Evolutionary conservation across 75 land plant species (phyloP).

Genomic region (Picea glauca): DNA sequence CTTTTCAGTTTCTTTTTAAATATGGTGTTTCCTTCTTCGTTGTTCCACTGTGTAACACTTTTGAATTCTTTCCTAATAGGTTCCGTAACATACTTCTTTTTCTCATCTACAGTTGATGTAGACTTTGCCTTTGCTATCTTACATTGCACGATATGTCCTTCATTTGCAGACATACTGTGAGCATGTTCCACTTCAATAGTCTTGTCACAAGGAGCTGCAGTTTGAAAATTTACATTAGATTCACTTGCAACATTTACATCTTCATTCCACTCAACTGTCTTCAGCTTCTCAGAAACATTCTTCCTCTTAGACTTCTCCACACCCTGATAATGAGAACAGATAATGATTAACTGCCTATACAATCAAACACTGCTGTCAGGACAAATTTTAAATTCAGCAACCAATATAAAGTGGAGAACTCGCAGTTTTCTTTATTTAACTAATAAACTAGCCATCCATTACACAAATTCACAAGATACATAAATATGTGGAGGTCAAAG

Average conservation of each 20-base stretch:
- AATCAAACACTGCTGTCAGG: neutral
- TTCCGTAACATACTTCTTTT: neutral
- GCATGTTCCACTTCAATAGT: neutral
- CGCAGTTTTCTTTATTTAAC: neutral
- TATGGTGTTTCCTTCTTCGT: neutral
- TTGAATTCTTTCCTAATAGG: neutral
- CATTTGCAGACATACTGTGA: neutral
- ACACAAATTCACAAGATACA: neutral
- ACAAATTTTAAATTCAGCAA: neutral
- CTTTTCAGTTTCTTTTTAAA: neutral
- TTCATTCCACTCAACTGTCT: neutral
- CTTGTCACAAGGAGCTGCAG: neutral
- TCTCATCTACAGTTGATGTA: neutral
- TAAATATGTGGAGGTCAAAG: neutral
- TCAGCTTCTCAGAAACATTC: neutral
- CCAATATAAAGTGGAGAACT: neutral
- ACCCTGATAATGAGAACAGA: neutral
- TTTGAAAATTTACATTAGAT: neutral
- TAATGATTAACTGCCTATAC: neutral
- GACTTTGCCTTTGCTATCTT: neutral
- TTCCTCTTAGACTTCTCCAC: neutral
- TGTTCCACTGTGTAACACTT: neutral
- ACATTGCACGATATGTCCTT: neutral
- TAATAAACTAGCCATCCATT: neutral
- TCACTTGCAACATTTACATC: neutral